Percentiles rank a stretch among this genome's conserved stretches.
Conservation (phyloP, 768 basidiomycete species). For the Rhizopogon roseolus region DNA sequence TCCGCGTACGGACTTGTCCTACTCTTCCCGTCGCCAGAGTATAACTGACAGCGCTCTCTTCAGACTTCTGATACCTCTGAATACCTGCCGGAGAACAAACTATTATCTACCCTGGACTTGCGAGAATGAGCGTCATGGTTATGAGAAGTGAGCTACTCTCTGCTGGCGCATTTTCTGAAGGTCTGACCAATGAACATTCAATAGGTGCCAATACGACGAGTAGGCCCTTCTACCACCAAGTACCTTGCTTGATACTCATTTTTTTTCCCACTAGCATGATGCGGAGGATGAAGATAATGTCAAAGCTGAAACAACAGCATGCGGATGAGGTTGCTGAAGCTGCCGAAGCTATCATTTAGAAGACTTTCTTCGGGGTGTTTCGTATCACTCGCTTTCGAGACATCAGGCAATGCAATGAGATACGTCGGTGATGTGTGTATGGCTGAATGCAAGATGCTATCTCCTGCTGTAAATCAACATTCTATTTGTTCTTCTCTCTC, state of each 20-base stretch:
- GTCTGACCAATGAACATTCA: background rate
- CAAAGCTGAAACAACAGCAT: constrained; percentile 58
- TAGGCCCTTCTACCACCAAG: constrained; percentile 21
- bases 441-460: constrained; percentile 1
- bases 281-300: constrained; percentile 81
- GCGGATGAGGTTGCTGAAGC: constrained; percentile 32
- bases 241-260: constrained; percentile 1
- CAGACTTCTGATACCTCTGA: constrained; percentile 84
- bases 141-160: constrained; percentile 66
- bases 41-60: constrained; percentile 7
- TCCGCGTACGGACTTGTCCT: constrained; percentile 64
- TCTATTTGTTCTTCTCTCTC: constrained; percentile 27
- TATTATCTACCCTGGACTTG: constrained; percentile 91
- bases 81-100: constrained; percentile 76
- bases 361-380: background rate
- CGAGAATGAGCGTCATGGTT: constrained; percentile 79
- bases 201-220: constrained; percentile 94
- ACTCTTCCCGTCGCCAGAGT: background rate
- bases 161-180: background rate
- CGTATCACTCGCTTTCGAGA: background rate
- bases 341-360: background rate
- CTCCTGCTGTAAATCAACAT: background rate
- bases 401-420: constrained; percentile 1
- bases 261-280: constrained; percentile 53
- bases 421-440: constrained; percentile 8